phyloP scores from a whole-genome alignment of 108 stramenopile genomes.

The Pinguiococcus pyrenoidosus region DNA sequence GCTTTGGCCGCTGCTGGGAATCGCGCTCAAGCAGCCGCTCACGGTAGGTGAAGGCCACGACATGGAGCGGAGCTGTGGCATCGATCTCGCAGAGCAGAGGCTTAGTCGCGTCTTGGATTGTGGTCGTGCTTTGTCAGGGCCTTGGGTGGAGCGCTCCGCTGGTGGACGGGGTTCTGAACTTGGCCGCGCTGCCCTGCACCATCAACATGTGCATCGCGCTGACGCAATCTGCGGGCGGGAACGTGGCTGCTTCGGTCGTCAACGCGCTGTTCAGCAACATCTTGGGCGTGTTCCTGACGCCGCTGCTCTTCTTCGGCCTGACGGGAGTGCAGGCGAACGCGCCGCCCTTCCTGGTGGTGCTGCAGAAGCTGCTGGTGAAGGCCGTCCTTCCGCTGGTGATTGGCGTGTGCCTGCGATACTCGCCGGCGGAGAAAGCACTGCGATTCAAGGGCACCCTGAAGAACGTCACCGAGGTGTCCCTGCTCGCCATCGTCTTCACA shows the following conservation, averaged over 20 bases:
- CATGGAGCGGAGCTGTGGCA: slow-evolving; percentile 27
- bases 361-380: slow-evolving; percentile 37
- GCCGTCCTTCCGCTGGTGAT: slow-evolving; percentile 3
- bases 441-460: background rate
- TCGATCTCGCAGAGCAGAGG: slow-evolving; percentile 6
- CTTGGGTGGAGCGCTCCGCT: slow-evolving; percentile 8
- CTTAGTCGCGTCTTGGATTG: background rate
- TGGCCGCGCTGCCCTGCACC: slow-evolving; percentile 73
- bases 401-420: slow-evolving; percentile 20
- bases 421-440: background rate
- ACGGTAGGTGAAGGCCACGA: slow-evolving; percentile 21
- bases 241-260: slow-evolving; percentile 62
- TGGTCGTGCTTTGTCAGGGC: background rate
- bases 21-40: slow-evolving; percentile 44
- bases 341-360: slow-evolving; percentile 55
- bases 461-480: slow-evolving; percentile 8
- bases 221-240: slow-evolving; percentile 58
- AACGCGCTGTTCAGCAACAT: slow-evolving; percentile 77
- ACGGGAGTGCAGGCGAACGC: slow-evolving; percentile 52
- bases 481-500: slow-evolving; percentile 78
- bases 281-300: slow-evolving; percentile 72
- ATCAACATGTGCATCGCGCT: slow-evolving; percentile 83
- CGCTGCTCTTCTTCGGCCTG: slow-evolving; percentile 54
- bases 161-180: slow-evolving; percentile 54
- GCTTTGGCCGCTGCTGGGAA: slow-evolving; percentile 57